These are phyloP conservation scores for Candida boleticola DNA, from an alignment of 805 yeast species.

Conservation along the genomic window DNA sequence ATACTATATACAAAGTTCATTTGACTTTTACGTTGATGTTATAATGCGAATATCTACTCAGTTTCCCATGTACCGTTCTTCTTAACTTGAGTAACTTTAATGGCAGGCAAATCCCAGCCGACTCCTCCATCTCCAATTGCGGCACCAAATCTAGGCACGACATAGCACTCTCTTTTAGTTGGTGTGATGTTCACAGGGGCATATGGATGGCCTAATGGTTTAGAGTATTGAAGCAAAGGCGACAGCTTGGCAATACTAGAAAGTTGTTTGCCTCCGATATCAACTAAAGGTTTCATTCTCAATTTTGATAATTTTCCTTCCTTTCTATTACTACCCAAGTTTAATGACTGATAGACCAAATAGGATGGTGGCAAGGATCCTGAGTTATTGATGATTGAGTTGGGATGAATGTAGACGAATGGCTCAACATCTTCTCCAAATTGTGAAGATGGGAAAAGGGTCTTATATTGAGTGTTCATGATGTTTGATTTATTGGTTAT, in stretches of 20 bases:
- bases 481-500: conserved; percentile 58
- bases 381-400: conserved; percentile 55
- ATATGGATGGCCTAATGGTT: conserved; percentile 88
- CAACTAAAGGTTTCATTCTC: conserved; percentile 75
- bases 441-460: conserved; percentile 47
- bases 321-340: conserved; percentile 45
- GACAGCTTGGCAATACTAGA: conserved; percentile 75
- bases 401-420: conserved; percentile 76
- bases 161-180: conserved; percentile 80
- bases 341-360: conserved; percentile 70
- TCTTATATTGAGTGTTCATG: conserved; percentile 61
- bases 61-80: conserved; percentile 65
- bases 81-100: conserved; percentile 72
- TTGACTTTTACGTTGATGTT: no score
- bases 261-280: conserved; percentile 69
- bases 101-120: conserved; percentile 87
- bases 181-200: conserved; percentile 70
- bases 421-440: conserved; percentile 45
- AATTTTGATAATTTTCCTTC: conserved; percentile 44
- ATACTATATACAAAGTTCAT: not conserved
- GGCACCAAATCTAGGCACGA: conserved; percentile 88
- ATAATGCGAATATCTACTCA: no score
- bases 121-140: conserved; percentile 76
- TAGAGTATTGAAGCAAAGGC: conserved; percentile 76
- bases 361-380: conserved; percentile 80